Conservation (phyloP, 345 rosid species). For the Toxicodendron radicans region DNA sequence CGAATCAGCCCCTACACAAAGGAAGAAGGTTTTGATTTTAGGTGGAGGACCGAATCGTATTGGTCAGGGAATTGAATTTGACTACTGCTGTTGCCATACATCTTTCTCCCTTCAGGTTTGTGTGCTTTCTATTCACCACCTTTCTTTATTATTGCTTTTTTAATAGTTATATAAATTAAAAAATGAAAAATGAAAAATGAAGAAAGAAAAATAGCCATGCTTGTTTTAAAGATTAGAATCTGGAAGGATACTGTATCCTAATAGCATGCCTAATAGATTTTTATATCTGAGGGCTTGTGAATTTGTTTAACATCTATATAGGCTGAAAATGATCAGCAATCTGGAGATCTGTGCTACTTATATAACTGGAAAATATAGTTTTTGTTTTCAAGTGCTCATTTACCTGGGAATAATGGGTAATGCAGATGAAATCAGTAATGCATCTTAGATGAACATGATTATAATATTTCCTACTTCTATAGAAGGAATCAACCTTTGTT, state of each 20-base stretch:
- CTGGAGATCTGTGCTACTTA: conserved; percentile 1
- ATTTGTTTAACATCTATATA: neutral
- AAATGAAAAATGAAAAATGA: neutral
- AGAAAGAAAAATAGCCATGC: neutral
- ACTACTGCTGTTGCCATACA: conserved; percentile 97
- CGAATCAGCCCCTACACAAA: conserved; percentile 80
- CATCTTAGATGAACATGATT: neutral
- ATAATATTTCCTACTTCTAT: neutral
- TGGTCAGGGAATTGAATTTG: conserved; percentile 98
- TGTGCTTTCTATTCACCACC: conserved; percentile 5
- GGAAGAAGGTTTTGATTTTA: conserved; percentile 85
- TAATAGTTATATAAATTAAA: neutral
- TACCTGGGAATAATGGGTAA: neutral
- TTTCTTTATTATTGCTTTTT: neutral
- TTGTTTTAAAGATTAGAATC: neutral
- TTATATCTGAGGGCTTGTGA: neutral
- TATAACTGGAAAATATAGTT: conserved; percentile 8
- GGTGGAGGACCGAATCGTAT: conserved; percentile 99
- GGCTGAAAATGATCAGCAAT: neutral
- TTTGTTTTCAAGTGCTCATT: conserved; percentile 5
- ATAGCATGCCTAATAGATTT: neutral
- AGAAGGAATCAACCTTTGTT: neutral
- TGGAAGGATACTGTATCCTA: neutral
- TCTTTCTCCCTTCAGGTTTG: conserved; percentile 95
- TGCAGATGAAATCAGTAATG: neutral